phyloP scores from a whole-genome alignment of 129 eudicot species.

The Saussurea involucrata region DNA sequence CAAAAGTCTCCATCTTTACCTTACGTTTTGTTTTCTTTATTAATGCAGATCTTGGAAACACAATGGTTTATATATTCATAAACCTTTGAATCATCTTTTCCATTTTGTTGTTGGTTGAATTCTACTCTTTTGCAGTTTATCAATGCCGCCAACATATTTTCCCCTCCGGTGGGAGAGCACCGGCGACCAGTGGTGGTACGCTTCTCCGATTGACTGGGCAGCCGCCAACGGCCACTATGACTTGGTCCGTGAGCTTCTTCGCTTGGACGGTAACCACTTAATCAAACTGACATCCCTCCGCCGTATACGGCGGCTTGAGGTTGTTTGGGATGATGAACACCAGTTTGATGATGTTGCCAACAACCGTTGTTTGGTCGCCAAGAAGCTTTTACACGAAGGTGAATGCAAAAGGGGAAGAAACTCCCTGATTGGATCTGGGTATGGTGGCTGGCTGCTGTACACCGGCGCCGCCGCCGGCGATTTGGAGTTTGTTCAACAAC shows the following conservation, averaged over 20 bases:
- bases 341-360: slow-evolving; percentile 78
- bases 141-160: slow-evolving; percentile 72
- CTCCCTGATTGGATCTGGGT: slow-evolving; percentile 64
- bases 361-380: slow-evolving; percentile 66
- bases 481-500: slow-evolving; percentile 52
- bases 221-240: slow-evolving; percentile 98
- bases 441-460: slow-evolving; percentile 95
- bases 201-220: slow-evolving; percentile 93
- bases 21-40: not conserved
- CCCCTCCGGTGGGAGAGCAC: slow-evolving; percentile 98
- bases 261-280: slow-evolving; percentile 79
- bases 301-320: slow-evolving; percentile 91
- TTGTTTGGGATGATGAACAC: slow-evolving; percentile 91
- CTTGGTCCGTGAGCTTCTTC: slow-evolving; percentile 85
- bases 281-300: slow-evolving; percentile 87
- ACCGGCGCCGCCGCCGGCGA: slow-evolving; percentile 95
- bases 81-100: not conserved
- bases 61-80: not conserved
- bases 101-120: not conserved
- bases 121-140: not conserved
- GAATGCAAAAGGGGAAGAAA: slow-evolving; percentile 56
- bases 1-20: not conserved
- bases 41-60: slow-evolving; percentile 20
- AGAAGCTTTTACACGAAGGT: slow-evolving; percentile 55
- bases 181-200: slow-evolving; percentile 99